Evolutionary conservation across 2,329 filamentous ascomycete species (phyloP), one percentile per base, ranked within the genome.

Genomic region (Fusarium verrucosum): DNA sequence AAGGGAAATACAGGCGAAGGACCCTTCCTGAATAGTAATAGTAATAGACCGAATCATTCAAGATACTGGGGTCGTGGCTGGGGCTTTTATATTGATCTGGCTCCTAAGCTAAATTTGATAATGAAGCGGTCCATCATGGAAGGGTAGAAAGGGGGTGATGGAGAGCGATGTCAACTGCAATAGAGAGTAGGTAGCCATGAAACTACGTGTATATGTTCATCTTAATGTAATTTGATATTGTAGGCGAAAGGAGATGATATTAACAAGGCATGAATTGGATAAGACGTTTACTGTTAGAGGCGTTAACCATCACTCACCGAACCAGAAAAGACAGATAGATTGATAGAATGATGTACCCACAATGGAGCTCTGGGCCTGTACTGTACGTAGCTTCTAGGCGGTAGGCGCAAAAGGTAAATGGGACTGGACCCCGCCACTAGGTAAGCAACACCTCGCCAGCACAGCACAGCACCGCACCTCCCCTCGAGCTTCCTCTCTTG

Each of bases 361-460:
- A 71, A 37, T 47, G 46, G 40, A 50, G 36, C 41, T 42, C 23
- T 25, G 23, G 44, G 41, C 52, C 58, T 57, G 46, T 63, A 67
- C 56, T 58, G n/a, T n/a, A n/a, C n/a, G n/a, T n/a, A n/a, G n/a
- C n/a, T n/a, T n/a, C n/a, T n/a, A n/a, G n/a, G n/a, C n/a, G n/a
- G n/a, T n/a, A n/a, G n/a, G n/a, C n/a, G 32, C 38, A 38, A 67
- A 72, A 74, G 69, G 51, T 60, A 67, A 72, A 74, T 69, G 58
- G 49, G 58, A 62, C 58, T 66, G 28, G 58, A 62, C 58, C 66
- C 70, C 70, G 69, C 71, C 69, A 70, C 65, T 69, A 68, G 63
- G 69, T 66, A 67, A 64, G 65, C 35, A 35, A 22, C 50, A 50
- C 43, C 50, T 72, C 70, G 66, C 50, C 54, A n/a, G n/a, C n/a